Conservation (phyloP, 306 rosid genomes). For the Malus asiatica region DNA sequence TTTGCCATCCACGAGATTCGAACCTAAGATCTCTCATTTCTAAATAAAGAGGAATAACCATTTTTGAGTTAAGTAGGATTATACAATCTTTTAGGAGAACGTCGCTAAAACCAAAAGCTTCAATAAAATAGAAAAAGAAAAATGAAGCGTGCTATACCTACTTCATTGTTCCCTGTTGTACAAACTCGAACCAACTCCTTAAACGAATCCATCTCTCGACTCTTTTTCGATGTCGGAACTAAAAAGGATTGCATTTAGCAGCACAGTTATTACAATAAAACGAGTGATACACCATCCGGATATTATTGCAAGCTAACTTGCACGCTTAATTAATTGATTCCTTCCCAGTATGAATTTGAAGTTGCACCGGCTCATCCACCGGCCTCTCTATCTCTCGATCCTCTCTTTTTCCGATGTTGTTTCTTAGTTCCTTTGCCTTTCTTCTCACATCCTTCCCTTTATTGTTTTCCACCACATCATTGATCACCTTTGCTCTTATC, state of each 20-base stretch:
- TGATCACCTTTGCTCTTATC: neutral
- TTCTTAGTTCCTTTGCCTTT: conserved; percentile 6
- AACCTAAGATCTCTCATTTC: no score
- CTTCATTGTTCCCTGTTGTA: neutral
- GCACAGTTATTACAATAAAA: no score
- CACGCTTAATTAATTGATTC: neutral
- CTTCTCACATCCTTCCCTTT: neutral
- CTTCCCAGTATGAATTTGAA: neutral
- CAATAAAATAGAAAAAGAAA: no score
- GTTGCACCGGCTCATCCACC: conserved; percentile 8
- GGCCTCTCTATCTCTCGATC: conserved; percentile 9
- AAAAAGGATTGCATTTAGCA: no score
- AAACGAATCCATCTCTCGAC: conserved; percentile 10
- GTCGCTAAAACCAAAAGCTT: no score
- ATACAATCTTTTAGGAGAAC: no score
- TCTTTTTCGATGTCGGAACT: neutral
- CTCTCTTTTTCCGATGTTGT: neutral
- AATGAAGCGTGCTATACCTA: no score
- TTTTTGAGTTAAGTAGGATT: no score
- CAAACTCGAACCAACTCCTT: neutral
- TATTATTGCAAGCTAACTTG: no score
- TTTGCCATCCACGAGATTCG: no score
- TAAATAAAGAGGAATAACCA: no score
- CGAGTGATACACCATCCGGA: no score
- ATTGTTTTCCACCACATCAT: conserved; percentile 3